Evolutionary conservation across 371 early-diverging fungal species (phyloP), one percentile per base, ranked within the genome.

Genomic region (Capillidium heterosporum): DNA sequence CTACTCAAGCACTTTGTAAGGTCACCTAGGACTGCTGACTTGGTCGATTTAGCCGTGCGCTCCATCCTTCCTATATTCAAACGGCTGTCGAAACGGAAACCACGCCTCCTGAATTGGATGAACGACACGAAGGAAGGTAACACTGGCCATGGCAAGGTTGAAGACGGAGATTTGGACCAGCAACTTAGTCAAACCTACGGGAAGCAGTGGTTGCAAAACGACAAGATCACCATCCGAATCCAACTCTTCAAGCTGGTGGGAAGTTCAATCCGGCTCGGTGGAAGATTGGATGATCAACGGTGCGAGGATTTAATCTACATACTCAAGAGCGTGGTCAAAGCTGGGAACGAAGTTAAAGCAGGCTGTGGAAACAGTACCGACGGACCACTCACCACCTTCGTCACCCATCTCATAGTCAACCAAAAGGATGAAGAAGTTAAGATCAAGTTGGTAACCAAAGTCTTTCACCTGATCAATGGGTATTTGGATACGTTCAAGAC

Each of bases 201-300:
- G 10, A 79, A 79, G 50, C 72, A 76, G n/a, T 79, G 82, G 80
- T 73, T 73, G 32, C 82, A 81, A 32, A 81, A 81, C 31, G 80
- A 81, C 57, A 71, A 72, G 8, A 60, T 79, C 17, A 72, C 71
- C 0, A 71, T 81, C 31, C 73, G 76, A 57, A 69, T 67, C 47
- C 74, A 79, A 48, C 77, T 81, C 53, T 59, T 79, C 1, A 55
- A 66, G 5, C 65, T 81, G 11, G 64, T 79, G 1, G 73, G 74
- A 23, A 61, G 61, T 24, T 77, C 73, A 53, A 64, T 71, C 44
- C 67, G 74, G 26, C 59, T 61, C 23, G 71, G 69, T 17, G 47
- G 47, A n/a, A n/a, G n/a, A n/a, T n/a, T n/a, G n/a, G n/a, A n/a
- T n/a, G n/a, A n/a, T n/a, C n/a, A n/a, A n/a, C n/a, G n/a, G n/a